Percentiles rank a stretch among this genome's conserved stretches.
phyloP scores from a whole-genome alignment of 495 filamentous ascomycete genomes.

The Lepidopterella palustris region DNA sequence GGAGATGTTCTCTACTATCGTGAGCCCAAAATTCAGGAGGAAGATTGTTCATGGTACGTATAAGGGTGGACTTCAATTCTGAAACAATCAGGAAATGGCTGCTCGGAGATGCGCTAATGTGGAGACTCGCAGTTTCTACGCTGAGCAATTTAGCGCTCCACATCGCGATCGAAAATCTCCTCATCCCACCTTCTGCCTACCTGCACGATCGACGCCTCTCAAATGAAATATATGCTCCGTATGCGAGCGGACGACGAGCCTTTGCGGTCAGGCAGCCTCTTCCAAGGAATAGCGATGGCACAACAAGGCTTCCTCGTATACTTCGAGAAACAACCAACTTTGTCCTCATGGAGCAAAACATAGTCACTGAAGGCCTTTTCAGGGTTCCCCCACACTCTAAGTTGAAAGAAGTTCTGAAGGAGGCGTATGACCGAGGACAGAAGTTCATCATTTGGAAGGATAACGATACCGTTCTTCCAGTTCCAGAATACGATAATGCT shows the following conservation, averaged over 20 bases:
- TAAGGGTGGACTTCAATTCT: background rate
- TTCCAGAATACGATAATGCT: conserved; percentile 28
- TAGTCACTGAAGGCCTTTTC: conserved; percentile 47
- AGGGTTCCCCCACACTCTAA: conserved; percentile 44
- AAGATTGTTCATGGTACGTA: conserved; percentile 49
- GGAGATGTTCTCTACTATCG: conserved; percentile 52
- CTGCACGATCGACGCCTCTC: conserved; percentile 46
- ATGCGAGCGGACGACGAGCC: conserved; percentile 42
- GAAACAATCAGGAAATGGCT: background rate
- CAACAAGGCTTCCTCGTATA: conserved; percentile 44
- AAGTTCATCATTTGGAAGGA: conserved; percentile 48
- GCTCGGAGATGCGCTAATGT: background rate
- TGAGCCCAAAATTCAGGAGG: conserved; percentile 51
- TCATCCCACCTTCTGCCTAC: conserved; percentile 48
- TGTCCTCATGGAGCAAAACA: conserved; percentile 40
- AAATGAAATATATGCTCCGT: conserved; percentile 43
- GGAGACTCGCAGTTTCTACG: conserved; percentile 39
- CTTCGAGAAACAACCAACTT: conserved; percentile 48
- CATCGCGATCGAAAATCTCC: conserved; percentile 44
- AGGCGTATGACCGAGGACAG: conserved; percentile 51
- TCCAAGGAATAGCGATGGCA: conserved; percentile 36
- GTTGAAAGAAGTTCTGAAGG: conserved; percentile 43
- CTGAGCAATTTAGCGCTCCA: conserved; percentile 43
- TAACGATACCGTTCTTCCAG: conserved; percentile 26
- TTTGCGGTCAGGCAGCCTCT: conserved; percentile 41